Conservation (phyloP, 2,329 filamentous ascomycete species). For the Juglanconis juglandina region DNA sequence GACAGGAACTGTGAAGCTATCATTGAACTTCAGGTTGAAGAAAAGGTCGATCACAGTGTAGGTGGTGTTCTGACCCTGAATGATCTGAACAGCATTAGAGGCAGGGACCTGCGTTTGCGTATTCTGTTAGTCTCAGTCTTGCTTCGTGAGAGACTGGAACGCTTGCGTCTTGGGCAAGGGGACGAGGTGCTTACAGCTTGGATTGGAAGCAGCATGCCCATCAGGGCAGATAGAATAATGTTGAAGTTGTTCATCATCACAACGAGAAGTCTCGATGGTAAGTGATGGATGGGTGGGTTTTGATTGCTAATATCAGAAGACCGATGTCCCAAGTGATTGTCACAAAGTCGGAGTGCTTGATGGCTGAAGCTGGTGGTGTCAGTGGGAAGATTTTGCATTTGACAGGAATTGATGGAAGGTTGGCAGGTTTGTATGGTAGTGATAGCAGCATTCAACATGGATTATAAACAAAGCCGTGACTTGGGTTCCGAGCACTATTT, state of each 20-base stretch:
- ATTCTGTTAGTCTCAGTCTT: background rate
- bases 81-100: background rate
- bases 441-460: no score
- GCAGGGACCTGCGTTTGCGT: background rate
- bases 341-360: no score
- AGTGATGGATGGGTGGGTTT: background rate
- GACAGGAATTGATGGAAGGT: no score
- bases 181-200: background rate
- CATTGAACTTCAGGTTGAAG: background rate
- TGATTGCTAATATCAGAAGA: no score
- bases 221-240: background rate
- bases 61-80: background rate
- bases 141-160: background rate
- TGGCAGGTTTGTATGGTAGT: no score
- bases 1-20: background rate
- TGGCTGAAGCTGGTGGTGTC: no score
- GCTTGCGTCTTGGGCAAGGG: background rate
- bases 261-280: no score
- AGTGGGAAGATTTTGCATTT: no score
- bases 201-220: slow-evolving; percentile 1
- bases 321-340: no score
- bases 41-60: background rate
- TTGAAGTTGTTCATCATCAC: background rate
- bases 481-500: no score
- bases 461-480: no score